Conservation (phyloP, 106 monocot genomes). For the Cymbidium sinense region DNA sequence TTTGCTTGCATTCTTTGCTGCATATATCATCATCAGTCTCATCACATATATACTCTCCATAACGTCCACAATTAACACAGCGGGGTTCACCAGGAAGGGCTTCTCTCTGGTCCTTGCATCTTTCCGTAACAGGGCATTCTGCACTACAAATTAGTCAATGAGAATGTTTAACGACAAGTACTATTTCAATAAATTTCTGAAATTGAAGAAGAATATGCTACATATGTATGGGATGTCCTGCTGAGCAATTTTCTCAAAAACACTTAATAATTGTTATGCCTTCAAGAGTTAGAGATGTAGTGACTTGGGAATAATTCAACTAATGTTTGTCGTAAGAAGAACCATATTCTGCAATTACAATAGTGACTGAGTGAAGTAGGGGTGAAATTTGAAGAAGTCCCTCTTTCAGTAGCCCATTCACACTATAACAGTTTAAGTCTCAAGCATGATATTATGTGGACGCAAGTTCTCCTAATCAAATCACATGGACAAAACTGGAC, state of each 20-base stretch:
- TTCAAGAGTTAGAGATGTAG: neutral
- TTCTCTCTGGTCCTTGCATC: constrained; percentile 55
- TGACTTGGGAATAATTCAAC: neutral
- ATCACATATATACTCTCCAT: constrained; percentile 72
- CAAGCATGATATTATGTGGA: too few relatives aligned
- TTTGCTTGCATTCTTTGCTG: constrained; percentile 53
- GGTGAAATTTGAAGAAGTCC: too few relatives aligned
- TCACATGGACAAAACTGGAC: too few relatives aligned
- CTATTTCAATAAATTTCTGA: neutral
- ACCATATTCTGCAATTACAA: neutral
- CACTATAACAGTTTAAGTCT: too few relatives aligned
- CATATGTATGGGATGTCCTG: neutral
- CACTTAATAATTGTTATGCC: neutral
- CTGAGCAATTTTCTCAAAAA: neutral
- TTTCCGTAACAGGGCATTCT: constrained; percentile 42
- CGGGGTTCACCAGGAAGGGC: constrained; percentile 58
- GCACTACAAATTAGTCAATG: neutral
- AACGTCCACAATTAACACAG: constrained; percentile 52
- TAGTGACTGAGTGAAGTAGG: neutral
- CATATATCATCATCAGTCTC: constrained; percentile 61
- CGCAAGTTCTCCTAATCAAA: too few relatives aligned
- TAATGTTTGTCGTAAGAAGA: neutral
- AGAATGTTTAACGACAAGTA: neutral
- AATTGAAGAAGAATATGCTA: neutral
- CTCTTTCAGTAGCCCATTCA: too few relatives aligned